Conservation (phyloP, 495 filamentous ascomycete species). For the Bacidia rubella region DNA sequence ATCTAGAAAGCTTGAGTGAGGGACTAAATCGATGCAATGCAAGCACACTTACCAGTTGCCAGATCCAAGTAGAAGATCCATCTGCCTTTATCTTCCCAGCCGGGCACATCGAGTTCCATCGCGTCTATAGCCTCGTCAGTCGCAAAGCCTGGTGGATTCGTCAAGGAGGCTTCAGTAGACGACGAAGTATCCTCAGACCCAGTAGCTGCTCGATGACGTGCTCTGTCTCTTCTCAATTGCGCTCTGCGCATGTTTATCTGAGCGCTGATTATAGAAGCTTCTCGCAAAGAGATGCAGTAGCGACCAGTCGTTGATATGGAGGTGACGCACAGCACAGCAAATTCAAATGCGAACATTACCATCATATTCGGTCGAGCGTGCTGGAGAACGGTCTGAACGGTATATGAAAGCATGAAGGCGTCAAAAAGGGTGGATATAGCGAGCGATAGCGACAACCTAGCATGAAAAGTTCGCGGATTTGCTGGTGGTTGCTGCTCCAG, state of each 20-base stretch:
- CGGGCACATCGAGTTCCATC: slow-evolving; percentile 83
- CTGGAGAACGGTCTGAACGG: slow-evolving; percentile 65
- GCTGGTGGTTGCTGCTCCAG: slow-evolving; percentile 90
- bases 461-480: slow-evolving; percentile 82
- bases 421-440: slow-evolving; percentile 65
- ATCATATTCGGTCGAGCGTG: slow-evolving; percentile 92
- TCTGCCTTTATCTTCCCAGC: slow-evolving; percentile 92
- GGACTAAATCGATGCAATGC: background rate
- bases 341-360: slow-evolving; percentile 99
- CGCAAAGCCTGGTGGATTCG: slow-evolving; percentile 31
- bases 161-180: slow-evolving; percentile 21
- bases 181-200: background rate
- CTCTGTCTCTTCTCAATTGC: slow-evolving; percentile 49
- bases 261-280: slow-evolving; percentile 56
- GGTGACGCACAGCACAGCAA: slow-evolving; percentile 68
- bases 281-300: slow-evolving; percentile 67
- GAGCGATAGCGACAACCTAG: slow-evolving; percentile 65
- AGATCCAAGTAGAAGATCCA: slow-evolving; percentile 88
- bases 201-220: slow-evolving; percentile 13
- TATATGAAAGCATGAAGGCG: slow-evolving; percentile 62
- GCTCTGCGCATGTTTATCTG: slow-evolving; percentile 56
- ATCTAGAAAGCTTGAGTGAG: slow-evolving; percentile 36
- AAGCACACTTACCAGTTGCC: slow-evolving; percentile 46
- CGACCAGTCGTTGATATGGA: slow-evolving; percentile 66
- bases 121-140: slow-evolving; percentile 74